Evolutionary conservation across 768 basidiomycete species (phyloP), one percentile per base, ranked within the genome.

Genomic region (Butyriboletus loyo): DNA sequence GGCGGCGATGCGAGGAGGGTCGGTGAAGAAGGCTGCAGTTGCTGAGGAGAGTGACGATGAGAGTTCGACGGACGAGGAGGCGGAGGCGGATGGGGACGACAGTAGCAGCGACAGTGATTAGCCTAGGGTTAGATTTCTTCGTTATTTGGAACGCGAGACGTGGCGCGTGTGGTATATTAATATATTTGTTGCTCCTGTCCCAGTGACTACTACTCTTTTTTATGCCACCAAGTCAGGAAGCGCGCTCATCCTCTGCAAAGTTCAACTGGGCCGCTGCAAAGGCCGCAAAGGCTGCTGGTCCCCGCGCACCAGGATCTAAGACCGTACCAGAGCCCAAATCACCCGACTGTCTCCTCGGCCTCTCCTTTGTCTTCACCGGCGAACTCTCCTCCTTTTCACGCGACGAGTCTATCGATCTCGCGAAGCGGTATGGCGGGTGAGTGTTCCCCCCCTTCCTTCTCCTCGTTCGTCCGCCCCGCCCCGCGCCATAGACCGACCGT

Each of bases 281-380:
- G 53, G 86, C 86, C 0, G 85, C 86, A 15, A 81, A 82, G 59
- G 63, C 77, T 0, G 80, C 84, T 0, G 82, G 83, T 0, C 86
- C 86, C 0, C 66, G 74, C n/a, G 75, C 73, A 44, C 74, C 75
- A 2, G 85, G 85, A 0, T 77, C 80, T 17, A 86, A 84, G 64
- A 66, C 75, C 14, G 73, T 87, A 5, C 87, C 87, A 0, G 80
- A 87, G 24, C 74, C 76, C n/a, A 91, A 87, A 63, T 76, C 81
- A 14, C 89, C 90, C 0, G 84, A 92, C 39, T 92, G 90, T 64
- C 76, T 99, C 9, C 80, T 85, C 0, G 95, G 95, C 0, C 76
- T 98, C 22, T 79, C 92, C 0, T 88, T 99, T 63, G 96, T 99
- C 21, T 99, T 99, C 58, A 98, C 97, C 0, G 97, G 95, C 15